Conservation (phyloP, 1,284 basidiomycete species). For the Cryptococcus sp. region DNA sequence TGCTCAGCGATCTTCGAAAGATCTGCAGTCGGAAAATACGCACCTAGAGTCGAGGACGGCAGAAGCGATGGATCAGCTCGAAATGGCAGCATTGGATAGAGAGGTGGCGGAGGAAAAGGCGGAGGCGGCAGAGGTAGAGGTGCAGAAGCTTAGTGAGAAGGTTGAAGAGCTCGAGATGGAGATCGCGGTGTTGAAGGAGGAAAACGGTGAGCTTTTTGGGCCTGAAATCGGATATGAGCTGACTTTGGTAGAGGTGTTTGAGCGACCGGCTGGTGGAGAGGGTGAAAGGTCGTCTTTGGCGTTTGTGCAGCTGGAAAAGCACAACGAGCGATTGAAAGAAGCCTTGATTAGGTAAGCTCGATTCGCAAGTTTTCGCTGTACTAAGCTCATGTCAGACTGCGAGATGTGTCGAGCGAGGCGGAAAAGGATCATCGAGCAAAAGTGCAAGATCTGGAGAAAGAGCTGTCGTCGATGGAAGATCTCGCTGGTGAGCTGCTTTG, state of each 20-base stretch:
- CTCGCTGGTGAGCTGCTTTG: slow-evolving; percentile 29
- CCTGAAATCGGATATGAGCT: slow-evolving; percentile 1
- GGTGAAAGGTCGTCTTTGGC: slow-evolving; percentile 60
- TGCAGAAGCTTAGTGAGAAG: slow-evolving; percentile 70
- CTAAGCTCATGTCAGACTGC: slow-evolving; percentile 59
- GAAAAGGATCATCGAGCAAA: slow-evolving; percentile 77
- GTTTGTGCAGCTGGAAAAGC: slow-evolving; percentile 89
- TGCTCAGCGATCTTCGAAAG: slow-evolving; percentile 61
- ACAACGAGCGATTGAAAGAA: slow-evolving; percentile 91
- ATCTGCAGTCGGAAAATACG: slow-evolving; percentile 58
- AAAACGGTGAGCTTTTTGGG: slow-evolving; percentile 38
- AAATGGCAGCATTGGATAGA: slow-evolving; percentile 92
- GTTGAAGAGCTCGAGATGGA: slow-evolving; percentile 80
- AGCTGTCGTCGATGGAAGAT: slow-evolving; percentile 54
- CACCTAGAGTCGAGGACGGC: slow-evolving; percentile 59
- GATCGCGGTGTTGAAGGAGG: slow-evolving; percentile 65
- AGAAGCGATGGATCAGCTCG: slow-evolving; percentile 80
- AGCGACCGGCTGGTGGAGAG: slow-evolving; percentile 49
- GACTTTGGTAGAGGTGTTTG: slow-evolving; percentile 39
- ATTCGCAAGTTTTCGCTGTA: too few species aligned
- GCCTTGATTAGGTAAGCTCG: slow-evolving; percentile 68
- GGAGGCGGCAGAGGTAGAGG: slow-evolving; percentile 69
- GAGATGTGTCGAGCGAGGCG: slow-evolving; percentile 80
- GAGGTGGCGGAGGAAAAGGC: slow-evolving; percentile 94
- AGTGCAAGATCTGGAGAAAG: slow-evolving; percentile 84